Conservation (phyloP, 305 asterid genomes). For the Fraxinus xanthoxyloides region DNA sequence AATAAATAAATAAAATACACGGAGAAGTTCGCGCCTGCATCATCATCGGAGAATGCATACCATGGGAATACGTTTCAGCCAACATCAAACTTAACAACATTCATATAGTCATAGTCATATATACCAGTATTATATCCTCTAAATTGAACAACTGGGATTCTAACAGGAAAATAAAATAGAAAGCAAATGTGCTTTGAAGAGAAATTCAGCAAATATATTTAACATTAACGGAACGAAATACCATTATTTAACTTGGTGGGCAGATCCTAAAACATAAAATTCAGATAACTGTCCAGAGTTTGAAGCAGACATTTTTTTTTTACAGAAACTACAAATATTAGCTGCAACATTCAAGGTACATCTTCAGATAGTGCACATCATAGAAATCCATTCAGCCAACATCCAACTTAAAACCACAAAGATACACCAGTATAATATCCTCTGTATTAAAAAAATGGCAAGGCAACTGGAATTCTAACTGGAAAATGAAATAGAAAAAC, state of each 20-base stretch:
- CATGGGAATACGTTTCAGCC: not conserved
- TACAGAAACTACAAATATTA: not conserved
- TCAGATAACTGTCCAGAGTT: not conserved
- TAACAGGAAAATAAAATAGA: not conserved
- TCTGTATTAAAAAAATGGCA: not conserved
- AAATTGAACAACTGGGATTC: not conserved
- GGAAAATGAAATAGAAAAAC: not conserved
- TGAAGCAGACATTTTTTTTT: not conserved
- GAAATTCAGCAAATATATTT: not conserved
- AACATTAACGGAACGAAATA: not conserved
- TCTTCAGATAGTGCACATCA: not conserved
- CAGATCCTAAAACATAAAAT: not conserved
- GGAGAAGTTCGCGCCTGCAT: not conserved
- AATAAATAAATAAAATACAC: not conserved
- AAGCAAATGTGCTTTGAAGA: not conserved
- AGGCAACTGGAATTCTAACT: not conserved
- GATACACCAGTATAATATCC: not conserved
- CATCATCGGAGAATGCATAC: not conserved
- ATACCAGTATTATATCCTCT: not conserved
- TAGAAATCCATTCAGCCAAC: not conserved
- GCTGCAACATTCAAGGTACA: not conserved
- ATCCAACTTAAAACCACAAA: slow-evolving; percentile 1
- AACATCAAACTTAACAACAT: not conserved
- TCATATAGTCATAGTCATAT: not conserved
- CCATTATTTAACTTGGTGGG: not conserved